A percentile compares a stretch with the other conserved stretches of the same genome.
Evolutionary conservation across 371 early-diverging fungal genomes (phyloP).

Genomic region (Quaeritorhiza haematococci): DNA sequence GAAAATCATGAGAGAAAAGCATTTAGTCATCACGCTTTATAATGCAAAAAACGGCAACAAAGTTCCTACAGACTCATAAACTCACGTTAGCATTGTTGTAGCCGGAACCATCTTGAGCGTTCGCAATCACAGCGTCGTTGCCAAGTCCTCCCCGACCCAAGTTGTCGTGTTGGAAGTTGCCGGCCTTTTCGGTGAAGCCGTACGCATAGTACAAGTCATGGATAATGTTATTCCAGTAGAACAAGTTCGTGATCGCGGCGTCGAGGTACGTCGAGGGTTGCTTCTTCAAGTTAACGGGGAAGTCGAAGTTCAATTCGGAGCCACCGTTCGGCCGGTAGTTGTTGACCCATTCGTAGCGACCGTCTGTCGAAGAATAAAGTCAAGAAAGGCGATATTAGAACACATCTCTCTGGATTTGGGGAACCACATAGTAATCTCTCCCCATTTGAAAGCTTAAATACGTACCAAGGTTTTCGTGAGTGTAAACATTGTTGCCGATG

Average conservation of each 20-base stretch:
- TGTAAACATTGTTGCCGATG: slow-evolving; percentile 73
- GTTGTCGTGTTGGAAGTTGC: slow-evolving; percentile 95
- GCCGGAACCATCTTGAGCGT: slow-evolving; percentile 92
- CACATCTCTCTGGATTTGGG: too few species aligned
- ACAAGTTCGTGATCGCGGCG: slow-evolving; percentile 86
- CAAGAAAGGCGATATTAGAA: too few species aligned
- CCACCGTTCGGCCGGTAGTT: slow-evolving; percentile 72
- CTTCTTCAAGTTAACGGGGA: slow-evolving; percentile 57
- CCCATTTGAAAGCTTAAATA: too few species aligned
- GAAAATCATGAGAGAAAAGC: not conserved
- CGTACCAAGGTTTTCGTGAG: slow-evolving; percentile 70
- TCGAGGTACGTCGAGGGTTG: slow-evolving; percentile 74
- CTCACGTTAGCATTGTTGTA: slow-evolving; percentile 39
- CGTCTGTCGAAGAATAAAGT: too few species aligned
- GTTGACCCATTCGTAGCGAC: slow-evolving; percentile 53
- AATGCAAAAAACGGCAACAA: slow-evolving; percentile 6
- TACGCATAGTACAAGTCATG: slow-evolving; percentile 68
- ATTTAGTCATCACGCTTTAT: too few species aligned
- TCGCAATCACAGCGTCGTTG: slow-evolving; percentile 87
- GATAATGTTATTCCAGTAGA: slow-evolving; percentile 85
- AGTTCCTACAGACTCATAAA: not conserved
- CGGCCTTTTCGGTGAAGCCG: slow-evolving; percentile 89
- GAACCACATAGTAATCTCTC: too few species aligned
- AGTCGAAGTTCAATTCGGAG: slow-evolving; percentile 69
- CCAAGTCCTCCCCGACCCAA: slow-evolving; percentile 71